Percentiles rank a stretch among this genome's conserved stretches.
Conservation (phyloP, 2,329 filamentous ascomycete genomes). For the Cryphonectria parasitica region DNA sequence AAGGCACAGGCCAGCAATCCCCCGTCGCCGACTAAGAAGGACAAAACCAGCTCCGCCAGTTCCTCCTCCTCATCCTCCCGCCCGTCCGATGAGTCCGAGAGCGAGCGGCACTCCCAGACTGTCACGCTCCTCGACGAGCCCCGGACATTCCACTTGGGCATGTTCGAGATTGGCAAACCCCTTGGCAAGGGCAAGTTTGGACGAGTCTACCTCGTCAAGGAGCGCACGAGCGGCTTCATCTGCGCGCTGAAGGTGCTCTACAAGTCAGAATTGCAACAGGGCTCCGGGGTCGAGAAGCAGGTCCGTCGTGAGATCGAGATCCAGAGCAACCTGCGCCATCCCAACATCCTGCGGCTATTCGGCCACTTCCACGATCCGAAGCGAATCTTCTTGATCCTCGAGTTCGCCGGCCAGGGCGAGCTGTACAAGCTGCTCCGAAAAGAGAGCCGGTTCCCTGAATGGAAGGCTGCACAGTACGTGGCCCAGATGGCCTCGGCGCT, state of each 20-base stretch:
- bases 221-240: conserved; percentile 78
- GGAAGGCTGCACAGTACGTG: conserved; percentile 84
- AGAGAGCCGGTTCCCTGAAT: conserved; percentile 80
- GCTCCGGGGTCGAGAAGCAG: conserved; percentile 79
- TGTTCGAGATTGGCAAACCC: conserved; percentile 91
- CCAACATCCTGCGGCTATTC: conserved; percentile 82
- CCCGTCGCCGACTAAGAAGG: conserved; percentile 58
- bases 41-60: conserved; percentile 46
- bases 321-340: conserved; percentile 83
- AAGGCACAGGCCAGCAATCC: conserved; percentile 45
- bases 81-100: conserved; percentile 53
- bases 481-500: conserved; percentile 90
- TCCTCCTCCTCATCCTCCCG: conserved; percentile 30
- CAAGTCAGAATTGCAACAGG: conserved; percentile 80
- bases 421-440: conserved; percentile 84
- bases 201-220: conserved; percentile 81
- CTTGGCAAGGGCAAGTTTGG: conserved; percentile 89
- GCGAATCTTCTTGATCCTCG: conserved; percentile 83
- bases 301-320: conserved; percentile 88
- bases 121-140: conserved; percentile 46
- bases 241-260: conserved; percentile 86
- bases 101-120: conserved; percentile 61
- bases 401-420: conserved; percentile 85
- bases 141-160: conserved; percentile 81
- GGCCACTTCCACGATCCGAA: conserved; percentile 90